Evolutionary conservation across 352 stramenopile species (phyloP).

Genomic region (Halophytophthora batemanensis): DNA sequence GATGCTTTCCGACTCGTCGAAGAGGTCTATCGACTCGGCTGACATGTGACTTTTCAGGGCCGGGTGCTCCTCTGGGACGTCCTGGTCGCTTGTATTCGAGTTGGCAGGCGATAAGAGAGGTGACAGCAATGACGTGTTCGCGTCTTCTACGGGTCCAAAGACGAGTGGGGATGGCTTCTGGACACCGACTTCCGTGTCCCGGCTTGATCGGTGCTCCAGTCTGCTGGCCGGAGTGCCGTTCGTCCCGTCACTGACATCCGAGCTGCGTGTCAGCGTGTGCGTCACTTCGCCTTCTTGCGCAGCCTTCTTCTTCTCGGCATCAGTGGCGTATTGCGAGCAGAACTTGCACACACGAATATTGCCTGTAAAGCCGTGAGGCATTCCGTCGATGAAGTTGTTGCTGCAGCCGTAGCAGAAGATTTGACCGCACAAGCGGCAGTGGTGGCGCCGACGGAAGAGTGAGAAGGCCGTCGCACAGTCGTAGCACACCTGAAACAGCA

Average conservation of each 20-base stretch:
- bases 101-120: slow-evolving; percentile 27
- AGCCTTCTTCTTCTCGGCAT: slow-evolving; percentile 33
- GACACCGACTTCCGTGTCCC: slow-evolving; percentile 9
- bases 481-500: slow-evolving; percentile 61
- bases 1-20: slow-evolving; percentile 24
- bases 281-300: slow-evolving; percentile 11
- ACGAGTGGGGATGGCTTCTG: slow-evolving; percentile 36
- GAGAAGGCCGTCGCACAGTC: slow-evolving; percentile 78
- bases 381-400: slow-evolving; percentile 68
- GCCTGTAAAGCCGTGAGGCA: slow-evolving; percentile 45
- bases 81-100: slow-evolving; percentile 25
- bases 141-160: slow-evolving; percentile 26
- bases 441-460: slow-evolving; percentile 80
- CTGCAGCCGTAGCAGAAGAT: slow-evolving; percentile 88
- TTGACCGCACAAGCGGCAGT: slow-evolving; percentile 82
- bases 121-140: slow-evolving; percentile 13
- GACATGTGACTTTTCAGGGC: slow-evolving; percentile 8
- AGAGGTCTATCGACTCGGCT: slow-evolving; percentile 21
- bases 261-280: slow-evolving; percentile 15
- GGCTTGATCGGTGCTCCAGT: slow-evolving; percentile 23
- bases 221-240: slow-evolving; percentile 15
- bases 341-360: slow-evolving; percentile 78
- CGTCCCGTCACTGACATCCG: slow-evolving; percentile 18
- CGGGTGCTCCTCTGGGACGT: slow-evolving; percentile 7
- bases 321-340: slow-evolving; percentile 52